These are phyloP conservation scores for Parmelia sp. DNA, from an alignment of 495 filamentous ascomycete genomes.

Conservation along the genomic window DNA sequence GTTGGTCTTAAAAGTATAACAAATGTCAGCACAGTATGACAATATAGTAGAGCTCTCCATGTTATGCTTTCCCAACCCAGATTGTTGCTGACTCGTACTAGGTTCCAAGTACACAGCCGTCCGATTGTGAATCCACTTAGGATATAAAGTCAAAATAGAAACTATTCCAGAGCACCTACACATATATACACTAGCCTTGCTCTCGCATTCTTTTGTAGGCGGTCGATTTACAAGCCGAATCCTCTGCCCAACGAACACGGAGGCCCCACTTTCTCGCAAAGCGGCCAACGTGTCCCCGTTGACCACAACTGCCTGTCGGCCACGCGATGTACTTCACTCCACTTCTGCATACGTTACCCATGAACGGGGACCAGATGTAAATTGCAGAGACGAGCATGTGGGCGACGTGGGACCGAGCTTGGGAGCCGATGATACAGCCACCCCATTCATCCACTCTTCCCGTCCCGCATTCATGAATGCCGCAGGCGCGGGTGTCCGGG, in stretches of 20 bases:
- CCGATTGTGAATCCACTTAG: too few species aligned
- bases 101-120: too few species aligned
- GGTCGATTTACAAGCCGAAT: constrained; percentile 50
- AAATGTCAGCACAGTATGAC: too few species aligned
- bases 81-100: too few species aligned
- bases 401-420: background rate
- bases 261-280: constrained; percentile 87
- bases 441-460: constrained; percentile 72
- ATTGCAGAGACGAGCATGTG: background rate
- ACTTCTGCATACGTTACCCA: constrained; percentile 66
- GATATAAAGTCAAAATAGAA: too few species aligned
- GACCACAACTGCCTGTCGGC: constrained; percentile 87
- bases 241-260: constrained; percentile 85
- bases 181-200: too few species aligned
- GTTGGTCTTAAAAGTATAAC: too few species aligned
- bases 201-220: too few species aligned
- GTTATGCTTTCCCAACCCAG: too few species aligned
- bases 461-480: constrained; percentile 80
- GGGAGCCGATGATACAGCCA: constrained; percentile 68
- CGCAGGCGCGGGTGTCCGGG: constrained; percentile 61
- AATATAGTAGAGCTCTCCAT: too few species aligned
- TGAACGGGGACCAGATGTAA: constrained; percentile 68
- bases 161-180: too few species aligned
- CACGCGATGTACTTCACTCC: constrained; percentile 95
- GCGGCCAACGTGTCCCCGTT: constrained; percentile 72